Evolutionary conservation across 192 early-diverging fungal genomes (phyloP), one percentile per base, ranked within the genome.

Genomic region (Mortierella claussenii): DNA sequence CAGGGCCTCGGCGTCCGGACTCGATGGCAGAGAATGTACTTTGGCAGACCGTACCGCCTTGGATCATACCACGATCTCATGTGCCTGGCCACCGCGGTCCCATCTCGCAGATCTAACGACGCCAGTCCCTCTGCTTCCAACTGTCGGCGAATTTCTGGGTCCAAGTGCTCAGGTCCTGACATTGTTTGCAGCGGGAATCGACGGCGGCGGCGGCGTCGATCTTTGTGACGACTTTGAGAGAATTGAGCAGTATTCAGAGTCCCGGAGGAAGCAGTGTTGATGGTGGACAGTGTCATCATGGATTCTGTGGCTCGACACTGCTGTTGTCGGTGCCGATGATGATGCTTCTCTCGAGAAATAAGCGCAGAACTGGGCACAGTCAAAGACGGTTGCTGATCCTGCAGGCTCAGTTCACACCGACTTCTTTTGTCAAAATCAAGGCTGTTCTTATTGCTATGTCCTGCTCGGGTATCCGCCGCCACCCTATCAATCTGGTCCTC

Each of bases 21-120:
- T 15, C 26, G 32, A 33, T 60, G 11, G 44, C 48, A 75, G 20
- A 65, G 2, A 13, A 75, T 40, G 23, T 60, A 75, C 32, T 65
- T 65, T n/a, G 40, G 55, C 2, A 65, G 34, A n/a, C 71, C 71
- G 27, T 66, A 75, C 17, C 71, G 62, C 42, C 71, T 48, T 11
- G 57, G 71, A 45, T 75, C 71, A 49, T 55, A 66, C 56, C 63
- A 60, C 5, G 45, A 55, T 13, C 71, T 33, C 46, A 48, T 32
- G 3, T 20, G 13, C 24, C 31, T 23, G 5, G 30, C 70, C n/a
- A n/a, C n/a, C 15, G 20, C 49, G 3, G 27, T 33, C 36, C 34
- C 63, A 12, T 66, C 71, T 10, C 42, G 26, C 21, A 65, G 50
- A 12, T 43, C 43, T 7, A 75, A 26, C 1, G 71, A 37, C 3